Conservation (phyloP, 2,329 filamentous ascomycete species). For the Orbilia oligospora region DNA sequence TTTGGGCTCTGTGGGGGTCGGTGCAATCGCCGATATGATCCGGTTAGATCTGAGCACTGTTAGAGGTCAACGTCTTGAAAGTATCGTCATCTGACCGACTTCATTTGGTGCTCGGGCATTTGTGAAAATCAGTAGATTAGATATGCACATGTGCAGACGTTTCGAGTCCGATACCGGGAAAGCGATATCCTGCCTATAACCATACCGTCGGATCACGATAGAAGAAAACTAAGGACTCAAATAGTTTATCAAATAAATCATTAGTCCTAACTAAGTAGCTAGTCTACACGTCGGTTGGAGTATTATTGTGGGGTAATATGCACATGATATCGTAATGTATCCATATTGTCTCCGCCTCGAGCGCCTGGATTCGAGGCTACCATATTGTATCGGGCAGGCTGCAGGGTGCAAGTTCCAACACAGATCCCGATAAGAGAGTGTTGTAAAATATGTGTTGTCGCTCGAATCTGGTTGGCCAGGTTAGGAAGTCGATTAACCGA, state of each 20-base stretch:
- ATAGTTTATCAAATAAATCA: no score
- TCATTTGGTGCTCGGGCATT: not conserved
- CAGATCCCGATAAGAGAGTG: not conserved
- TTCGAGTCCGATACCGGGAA: not conserved
- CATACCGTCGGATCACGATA: no score
- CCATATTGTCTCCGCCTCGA: no score
- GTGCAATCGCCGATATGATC: slow-evolving; percentile 15
- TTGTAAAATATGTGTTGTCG: slow-evolving; percentile 17
- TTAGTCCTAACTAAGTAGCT: no score
- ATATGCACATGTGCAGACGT: not conserved
- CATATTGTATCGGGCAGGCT: no score
- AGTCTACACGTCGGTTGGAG: not conserved
- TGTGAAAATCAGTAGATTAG: not conserved
- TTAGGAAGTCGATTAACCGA: slow-evolving; percentile 20
- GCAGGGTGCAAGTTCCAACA: not conserved
- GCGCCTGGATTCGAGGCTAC: no score
- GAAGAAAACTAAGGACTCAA: no score
- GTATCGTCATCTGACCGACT: not conserved
- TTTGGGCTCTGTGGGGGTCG: slow-evolving; percentile 12
- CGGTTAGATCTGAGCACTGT: not conserved
- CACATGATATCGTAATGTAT: not conserved
- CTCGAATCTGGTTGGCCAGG: not conserved
- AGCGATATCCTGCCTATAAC: no score
- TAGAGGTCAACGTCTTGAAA: not conserved
- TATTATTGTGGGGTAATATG: not conserved